Conservation (phyloP, 2,329 filamentous ascomycete species). For the Aureobasidium vineae region DNA sequence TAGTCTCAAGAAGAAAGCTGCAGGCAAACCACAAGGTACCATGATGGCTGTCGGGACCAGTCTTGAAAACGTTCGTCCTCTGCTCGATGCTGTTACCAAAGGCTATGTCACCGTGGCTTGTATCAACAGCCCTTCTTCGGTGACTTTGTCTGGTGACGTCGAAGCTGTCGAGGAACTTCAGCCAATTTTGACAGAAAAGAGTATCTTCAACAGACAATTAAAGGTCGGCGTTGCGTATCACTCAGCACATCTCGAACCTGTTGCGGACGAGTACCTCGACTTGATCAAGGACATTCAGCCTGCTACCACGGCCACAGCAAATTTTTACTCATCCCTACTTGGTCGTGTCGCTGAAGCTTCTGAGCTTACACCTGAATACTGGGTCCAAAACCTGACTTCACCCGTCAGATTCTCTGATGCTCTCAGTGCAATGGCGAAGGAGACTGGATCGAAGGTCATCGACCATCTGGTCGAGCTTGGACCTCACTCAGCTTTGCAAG, state of each 20-base stretch:
- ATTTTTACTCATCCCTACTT: conserved; percentile 28
- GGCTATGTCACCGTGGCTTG: conserved; percentile 31
- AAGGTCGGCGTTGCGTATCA: conserved; percentile 16
- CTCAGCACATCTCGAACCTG: conserved; percentile 16
- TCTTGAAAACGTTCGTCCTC: conserved; percentile 30
- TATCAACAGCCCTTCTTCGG: conserved; percentile 44
- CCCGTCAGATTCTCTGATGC: conserved; percentile 50
- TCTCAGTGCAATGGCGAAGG: conserved; percentile 30
- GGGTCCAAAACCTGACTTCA: conserved; percentile 48
- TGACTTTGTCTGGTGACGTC: conserved; percentile 49
- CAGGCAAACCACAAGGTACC: neutral
- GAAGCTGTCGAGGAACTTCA: conserved; percentile 14
- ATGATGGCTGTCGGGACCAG: conserved; percentile 40
- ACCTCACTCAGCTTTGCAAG: conserved; percentile 47
- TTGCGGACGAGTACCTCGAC: conserved; percentile 2
- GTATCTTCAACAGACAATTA: conserved; percentile 21
- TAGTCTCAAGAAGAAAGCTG: conserved; percentile 13
- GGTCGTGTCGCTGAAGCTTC: conserved; percentile 17
- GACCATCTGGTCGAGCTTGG: conserved; percentile 46
- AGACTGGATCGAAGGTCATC: conserved; percentile 10
- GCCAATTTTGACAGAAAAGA: conserved; percentile 19
- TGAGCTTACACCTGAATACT: conserved; percentile 40
- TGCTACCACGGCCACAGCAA: neutral
- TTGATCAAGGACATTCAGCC: conserved; percentile 19
- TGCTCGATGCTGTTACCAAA: conserved; percentile 25